Conservation (phyloP, 208 protist genomes). For the Tritrichomonas foetus region DNA sequence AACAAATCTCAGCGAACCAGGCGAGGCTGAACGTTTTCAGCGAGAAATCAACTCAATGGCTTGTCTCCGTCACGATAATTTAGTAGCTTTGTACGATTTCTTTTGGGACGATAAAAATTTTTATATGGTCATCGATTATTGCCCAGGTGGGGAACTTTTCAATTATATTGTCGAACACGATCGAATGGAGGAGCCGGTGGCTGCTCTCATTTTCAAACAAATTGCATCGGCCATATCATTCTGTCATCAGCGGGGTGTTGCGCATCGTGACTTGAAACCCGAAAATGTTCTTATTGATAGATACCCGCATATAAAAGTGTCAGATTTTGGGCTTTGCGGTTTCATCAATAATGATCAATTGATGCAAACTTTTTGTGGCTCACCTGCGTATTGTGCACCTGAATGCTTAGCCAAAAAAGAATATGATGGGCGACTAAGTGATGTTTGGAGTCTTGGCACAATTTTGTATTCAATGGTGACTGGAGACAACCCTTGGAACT, state of each 20-base stretch:
- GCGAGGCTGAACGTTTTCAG: not conserved
- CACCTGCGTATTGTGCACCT: not conserved
- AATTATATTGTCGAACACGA: not conserved
- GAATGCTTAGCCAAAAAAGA: not conserved
- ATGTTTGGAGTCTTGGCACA: not conserved
- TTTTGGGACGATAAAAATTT: conserved; percentile 10
- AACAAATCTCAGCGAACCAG: not conserved
- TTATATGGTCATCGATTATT: not conserved
- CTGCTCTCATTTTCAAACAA: not conserved
- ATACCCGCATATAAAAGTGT: not conserved
- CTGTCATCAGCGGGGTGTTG: not conserved
- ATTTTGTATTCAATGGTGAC: not conserved
- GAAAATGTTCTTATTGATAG: not conserved
- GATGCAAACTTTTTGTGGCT: not conserved
- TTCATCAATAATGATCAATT: not conserved
- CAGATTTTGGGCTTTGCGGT: not conserved
- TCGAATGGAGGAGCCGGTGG: not conserved
- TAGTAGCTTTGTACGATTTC: not conserved
- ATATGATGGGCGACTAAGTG: not conserved
- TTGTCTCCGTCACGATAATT: not conserved
- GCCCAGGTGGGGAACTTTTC: not conserved
- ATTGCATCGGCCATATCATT: not conserved
- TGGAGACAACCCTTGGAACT: not conserved
- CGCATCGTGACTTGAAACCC: not conserved
- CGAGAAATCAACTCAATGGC: not conserved